phyloP scores from a whole-genome alignment of 768 basidiomycete genomes.

The Tricholoma sp. region DNA sequence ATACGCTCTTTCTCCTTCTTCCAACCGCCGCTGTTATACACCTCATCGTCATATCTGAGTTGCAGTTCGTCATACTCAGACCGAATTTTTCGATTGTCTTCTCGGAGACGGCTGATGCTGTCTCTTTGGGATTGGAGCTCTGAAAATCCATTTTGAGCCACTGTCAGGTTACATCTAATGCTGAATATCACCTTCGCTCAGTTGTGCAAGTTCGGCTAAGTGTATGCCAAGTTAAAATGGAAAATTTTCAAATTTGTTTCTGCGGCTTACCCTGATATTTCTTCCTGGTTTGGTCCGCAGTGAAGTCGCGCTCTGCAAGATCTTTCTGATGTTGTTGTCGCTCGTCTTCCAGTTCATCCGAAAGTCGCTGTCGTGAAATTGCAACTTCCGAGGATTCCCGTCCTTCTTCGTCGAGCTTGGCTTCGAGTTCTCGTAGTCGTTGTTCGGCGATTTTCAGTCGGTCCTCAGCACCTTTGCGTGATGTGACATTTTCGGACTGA shows the following conservation, averaged over 20 bases:
- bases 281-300: slow-evolving; percentile 75
- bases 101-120: slow-evolving; percentile 66
- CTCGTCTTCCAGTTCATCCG: slow-evolving; percentile 74
- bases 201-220: slow-evolving; percentile 68
- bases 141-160: slow-evolving; percentile 19
- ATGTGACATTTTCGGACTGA: slow-evolving; percentile 43
- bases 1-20: slow-evolving; percentile 84
- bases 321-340: slow-evolving; percentile 76
- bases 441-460: slow-evolving; percentile 45
- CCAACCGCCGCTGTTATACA: slow-evolving; percentile 75
- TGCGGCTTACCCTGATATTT: slow-evolving; percentile 68
- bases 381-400: slow-evolving; percentile 62
- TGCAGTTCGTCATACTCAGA: slow-evolving; percentile 76
- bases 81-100: slow-evolving; percentile 74
- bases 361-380: slow-evolving; percentile 59
- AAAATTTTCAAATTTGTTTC: not conserved
- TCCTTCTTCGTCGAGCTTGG: slow-evolving; percentile 62
- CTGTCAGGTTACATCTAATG: not conserved
- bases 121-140: slow-evolving; percentile 79
- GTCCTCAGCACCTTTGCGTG: slow-evolving; percentile 48
- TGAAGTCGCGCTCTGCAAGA: slow-evolving; percentile 72
- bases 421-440: slow-evolving; percentile 53
- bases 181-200: slow-evolving; percentile 60
- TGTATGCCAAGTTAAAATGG: not conserved
- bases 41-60: slow-evolving; percentile 69